Evolutionary conservation across 129 eudicot genomes (phyloP).

Genomic region (Lactuca sativa): DNA sequence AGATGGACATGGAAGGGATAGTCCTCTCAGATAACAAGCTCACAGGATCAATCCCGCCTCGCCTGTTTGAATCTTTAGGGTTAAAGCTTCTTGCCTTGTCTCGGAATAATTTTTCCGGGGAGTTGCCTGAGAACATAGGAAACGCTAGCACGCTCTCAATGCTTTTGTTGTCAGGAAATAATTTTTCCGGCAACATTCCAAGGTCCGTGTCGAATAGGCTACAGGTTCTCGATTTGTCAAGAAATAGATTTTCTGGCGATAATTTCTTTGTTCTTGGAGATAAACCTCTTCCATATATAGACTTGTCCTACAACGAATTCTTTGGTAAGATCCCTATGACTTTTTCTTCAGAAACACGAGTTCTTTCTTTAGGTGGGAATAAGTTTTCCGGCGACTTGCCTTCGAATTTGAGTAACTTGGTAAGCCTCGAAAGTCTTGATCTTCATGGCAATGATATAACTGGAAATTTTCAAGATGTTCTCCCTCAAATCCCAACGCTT

Average conservation of each 20-base stretch:
- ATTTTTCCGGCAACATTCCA: conserved; percentile 46
- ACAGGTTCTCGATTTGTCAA: conserved; percentile 37
- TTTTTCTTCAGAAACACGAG: conserved; percentile 20
- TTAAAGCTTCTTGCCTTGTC: conserved; percentile 37
- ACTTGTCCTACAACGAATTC: conserved; percentile 41
- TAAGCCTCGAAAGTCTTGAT: conserved; percentile 40
- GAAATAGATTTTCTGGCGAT: conserved; percentile 39
- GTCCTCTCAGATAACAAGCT: conserved; percentile 40
- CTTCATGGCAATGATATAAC: conserved; percentile 41
- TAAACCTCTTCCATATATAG: conserved; percentile 23
- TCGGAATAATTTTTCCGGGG: conserved; percentile 40
- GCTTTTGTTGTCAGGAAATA: conserved; percentile 39
- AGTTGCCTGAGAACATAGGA: conserved; percentile 42
- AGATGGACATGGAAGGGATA: conserved; percentile 38
- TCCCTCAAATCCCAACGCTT: conserved; percentile 30
- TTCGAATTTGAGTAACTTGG: conserved; percentile 31
- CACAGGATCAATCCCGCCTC: conserved; percentile 35
- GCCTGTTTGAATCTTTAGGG: conserved; percentile 28
- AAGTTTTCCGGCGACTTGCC: conserved; percentile 45
- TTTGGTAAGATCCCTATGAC: conserved; percentile 36
- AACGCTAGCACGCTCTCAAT: conserved; percentile 25
- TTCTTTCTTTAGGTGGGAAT: conserved; percentile 37
- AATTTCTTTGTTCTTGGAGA: conserved; percentile 32
- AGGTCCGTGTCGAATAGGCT: conserved; percentile 35
- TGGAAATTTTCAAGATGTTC: conserved; percentile 24